These are phyloP conservation scores for Erodium maritimum DNA, from an alignment of 345 rosid genomes.

Conservation along the genomic window DNA sequence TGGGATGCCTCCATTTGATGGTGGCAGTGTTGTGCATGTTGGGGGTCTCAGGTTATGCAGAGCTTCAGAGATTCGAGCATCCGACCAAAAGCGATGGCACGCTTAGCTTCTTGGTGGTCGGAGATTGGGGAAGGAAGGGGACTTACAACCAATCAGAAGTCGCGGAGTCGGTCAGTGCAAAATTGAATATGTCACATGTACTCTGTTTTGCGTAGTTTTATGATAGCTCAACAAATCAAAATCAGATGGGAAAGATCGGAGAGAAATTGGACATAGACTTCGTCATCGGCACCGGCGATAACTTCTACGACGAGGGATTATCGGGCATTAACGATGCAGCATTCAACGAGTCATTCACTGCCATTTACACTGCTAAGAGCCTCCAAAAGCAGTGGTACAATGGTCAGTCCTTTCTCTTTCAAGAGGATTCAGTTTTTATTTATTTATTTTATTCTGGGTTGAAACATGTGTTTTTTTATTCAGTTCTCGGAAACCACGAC, in stretches of 20 bases:
- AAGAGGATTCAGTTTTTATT: not conserved
- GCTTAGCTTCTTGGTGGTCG: conserved; percentile 48
- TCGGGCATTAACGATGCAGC: conserved; percentile 33
- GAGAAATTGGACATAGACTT: conserved; percentile 50
- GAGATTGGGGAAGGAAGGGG: conserved; percentile 90
- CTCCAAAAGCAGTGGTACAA: conserved; percentile 76
- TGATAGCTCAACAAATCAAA: not conserved
- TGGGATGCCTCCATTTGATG: no score
- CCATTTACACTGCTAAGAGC: conserved; percentile 54
- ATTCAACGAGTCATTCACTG: conserved; percentile 53
- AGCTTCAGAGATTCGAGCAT: conserved; percentile 44
- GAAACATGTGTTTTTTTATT: not conserved
- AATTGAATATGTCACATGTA: not conserved
- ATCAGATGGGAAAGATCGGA: conserved; percentile 70
- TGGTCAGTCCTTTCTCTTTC: conserved; percentile 17
- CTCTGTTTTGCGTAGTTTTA: not conserved
- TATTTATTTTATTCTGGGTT: not conserved
- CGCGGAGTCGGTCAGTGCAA: conserved; percentile 41
- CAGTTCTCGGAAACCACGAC: conserved; percentile 62
- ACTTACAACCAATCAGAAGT: conserved; percentile 53
- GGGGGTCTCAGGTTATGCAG: conserved; percentile 8
- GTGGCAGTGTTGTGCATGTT: no score
- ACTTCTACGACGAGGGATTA: conserved; percentile 73
- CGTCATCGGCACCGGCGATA: conserved; percentile 80
- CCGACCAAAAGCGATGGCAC: conserved; percentile 40